These are phyloP conservation scores for Neonectria magnoliae DNA, from an alignment of 2,329 filamentous ascomycete species.

Conservation along the genomic window DNA sequence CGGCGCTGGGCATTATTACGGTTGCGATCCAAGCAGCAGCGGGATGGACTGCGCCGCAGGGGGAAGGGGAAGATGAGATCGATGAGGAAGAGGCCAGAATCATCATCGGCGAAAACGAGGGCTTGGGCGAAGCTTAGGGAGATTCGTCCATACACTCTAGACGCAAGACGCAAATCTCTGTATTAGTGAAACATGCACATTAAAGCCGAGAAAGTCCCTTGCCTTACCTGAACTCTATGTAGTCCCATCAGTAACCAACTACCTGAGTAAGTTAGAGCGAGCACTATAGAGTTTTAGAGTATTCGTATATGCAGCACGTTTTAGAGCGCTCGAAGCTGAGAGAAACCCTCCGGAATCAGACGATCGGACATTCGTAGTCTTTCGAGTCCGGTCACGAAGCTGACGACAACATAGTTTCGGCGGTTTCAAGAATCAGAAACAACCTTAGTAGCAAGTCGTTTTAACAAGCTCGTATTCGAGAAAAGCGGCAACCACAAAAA, in stretches of 20 bases:
- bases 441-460: not conserved
- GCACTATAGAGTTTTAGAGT: not conserved
- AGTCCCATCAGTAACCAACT: too few species aligned
- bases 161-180: not conserved
- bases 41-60: conserved; percentile 64
- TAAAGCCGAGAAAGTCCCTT: not conserved
- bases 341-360: not conserved
- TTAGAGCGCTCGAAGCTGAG: not conserved
- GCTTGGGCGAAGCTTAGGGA: conserved; percentile 43
- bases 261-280: not conserved
- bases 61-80: conserved; percentile 51
- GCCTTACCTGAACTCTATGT: too few species aligned
- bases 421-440: not conserved
- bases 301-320: not conserved
- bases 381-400: not conserved
- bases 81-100: conserved; percentile 45
- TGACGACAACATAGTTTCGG: not conserved
- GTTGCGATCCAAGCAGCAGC: conserved; percentile 60
- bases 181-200: not conserved
- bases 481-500: not conserved
- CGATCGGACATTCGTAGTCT: not conserved
- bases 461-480: not conserved
- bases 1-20: conserved; percentile 55
- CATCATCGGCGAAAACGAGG: conserved; percentile 43
- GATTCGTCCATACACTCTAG: not conserved